Base-by-base conservation (phyloP, 768 basidiomycete species). In the Boletus huronensis region DNA sequence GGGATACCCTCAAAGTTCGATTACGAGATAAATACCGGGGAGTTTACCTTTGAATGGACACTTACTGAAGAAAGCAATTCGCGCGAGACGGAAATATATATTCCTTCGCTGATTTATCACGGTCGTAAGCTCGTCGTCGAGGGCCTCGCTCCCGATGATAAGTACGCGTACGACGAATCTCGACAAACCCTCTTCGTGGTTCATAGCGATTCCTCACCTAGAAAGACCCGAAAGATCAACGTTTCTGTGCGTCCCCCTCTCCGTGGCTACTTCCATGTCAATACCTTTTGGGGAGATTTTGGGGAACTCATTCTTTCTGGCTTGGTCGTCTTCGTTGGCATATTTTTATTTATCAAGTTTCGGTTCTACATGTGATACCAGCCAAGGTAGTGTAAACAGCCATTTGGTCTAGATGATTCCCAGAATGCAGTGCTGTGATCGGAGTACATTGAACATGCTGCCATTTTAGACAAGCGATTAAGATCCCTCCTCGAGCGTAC, bases 21-120 rank as follows among this genome's bases (percentile, higher is more conserved):
- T 17, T 96, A 93, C 69, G 89, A 93, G 68, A 79, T 88, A 77
- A 88, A 82, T 51, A 84, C 82, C 0, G 88, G 88, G 3, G 67
- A 70, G 10, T 87, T 90, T 63, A 72, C 69, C 1, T 90, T 79
- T 60, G 80, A 81, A 62, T 93, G 89, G 90, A 69, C 71, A 25
- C 58, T 66, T 0, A 0, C 55, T 60, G 8, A 58, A 38, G 51
- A 54, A n/a, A 47, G 52, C 48, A 48, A 39, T 6, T 78, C 83
- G n/a, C 69, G 76, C 44, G 84, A 88, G 64, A 92, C 91, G n/a
- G 90, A 93, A 71, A 83, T 95, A 29, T 96, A 85, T 72, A 59
- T 92, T 7, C 91, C 93, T 0, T 79, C 82, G 1, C 65, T 79
- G 57, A 72, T 93, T 35, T 76, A 83, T 1, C 78, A 77, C 17